Evolutionary conservation across 2,329 filamentous ascomycete species (phyloP).

Genomic region (Colletotrichum horii): DNA sequence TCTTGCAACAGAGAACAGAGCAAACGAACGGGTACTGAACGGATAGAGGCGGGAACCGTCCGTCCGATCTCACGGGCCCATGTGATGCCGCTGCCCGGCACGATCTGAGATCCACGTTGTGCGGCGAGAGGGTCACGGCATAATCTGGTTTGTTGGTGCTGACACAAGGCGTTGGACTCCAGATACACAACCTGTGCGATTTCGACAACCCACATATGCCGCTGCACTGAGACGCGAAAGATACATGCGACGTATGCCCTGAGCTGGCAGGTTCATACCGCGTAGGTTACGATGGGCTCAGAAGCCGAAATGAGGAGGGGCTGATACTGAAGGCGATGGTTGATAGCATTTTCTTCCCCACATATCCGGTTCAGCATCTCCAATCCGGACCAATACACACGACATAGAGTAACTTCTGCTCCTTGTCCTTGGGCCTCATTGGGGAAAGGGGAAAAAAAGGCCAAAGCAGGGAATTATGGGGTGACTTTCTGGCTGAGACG

Average conservation of each 20-base stretch:
- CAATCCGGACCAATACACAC: background rate
- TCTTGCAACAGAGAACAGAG: background rate
- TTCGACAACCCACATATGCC: background rate
- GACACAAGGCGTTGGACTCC: background rate
- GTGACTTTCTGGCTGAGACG: constrained; percentile 3
- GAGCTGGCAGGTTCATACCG: background rate
- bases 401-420: background rate
- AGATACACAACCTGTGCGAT: background rate
- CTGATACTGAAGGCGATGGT: constrained; percentile 3
- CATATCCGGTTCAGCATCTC: background rate
- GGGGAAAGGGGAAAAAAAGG: background rate
- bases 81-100: background rate
- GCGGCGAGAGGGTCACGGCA: background rate
- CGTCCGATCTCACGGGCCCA: constrained; percentile 3
- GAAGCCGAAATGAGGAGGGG: background rate
- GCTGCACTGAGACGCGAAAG: background rate
- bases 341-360: background rate
- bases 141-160: background rate
- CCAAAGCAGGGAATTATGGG: constrained; percentile 4
- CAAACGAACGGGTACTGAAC: background rate
- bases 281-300: background rate
- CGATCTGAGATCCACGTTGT: constrained; percentile 13
- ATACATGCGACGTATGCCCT: background rate
- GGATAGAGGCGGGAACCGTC: background rate
- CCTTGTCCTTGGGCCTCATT: background rate